phyloP scores from a whole-genome alignment of 345 rosid genomes.

The Salix suchowensis region DNA sequence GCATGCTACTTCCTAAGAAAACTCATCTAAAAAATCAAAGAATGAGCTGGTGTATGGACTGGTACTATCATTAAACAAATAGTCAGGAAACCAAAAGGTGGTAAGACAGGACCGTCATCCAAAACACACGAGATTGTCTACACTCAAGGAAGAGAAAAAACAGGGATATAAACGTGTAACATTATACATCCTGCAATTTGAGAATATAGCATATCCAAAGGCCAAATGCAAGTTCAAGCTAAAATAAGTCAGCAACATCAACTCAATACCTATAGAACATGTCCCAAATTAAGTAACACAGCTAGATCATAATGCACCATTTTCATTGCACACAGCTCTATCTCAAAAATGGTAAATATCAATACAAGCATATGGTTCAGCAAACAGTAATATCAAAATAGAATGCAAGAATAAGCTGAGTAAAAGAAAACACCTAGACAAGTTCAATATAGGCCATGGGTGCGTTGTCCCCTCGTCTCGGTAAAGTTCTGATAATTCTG shows the following conservation, averaged over 20 bases:
- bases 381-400: not conserved
- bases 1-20: too few relatives aligned
- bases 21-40: too few relatives aligned
- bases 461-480: slow-evolving; percentile 95
- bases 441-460: slow-evolving; percentile 97
- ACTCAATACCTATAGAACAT: not conserved
- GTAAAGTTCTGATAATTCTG: slow-evolving; percentile 83
- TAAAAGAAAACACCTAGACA: slow-evolving; percentile 40
- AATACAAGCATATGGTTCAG: not conserved
- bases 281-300: not conserved
- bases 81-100: not conserved
- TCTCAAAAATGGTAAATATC: not conserved
- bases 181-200: not conserved
- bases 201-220: not conserved
- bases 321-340: not conserved
- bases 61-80: not conserved
- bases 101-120: not conserved
- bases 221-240: not conserved
- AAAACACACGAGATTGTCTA: not conserved
- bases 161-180: not conserved
- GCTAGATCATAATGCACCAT: not conserved
- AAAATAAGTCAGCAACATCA: not conserved
- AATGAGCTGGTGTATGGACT: not conserved
- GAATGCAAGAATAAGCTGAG: not conserved
- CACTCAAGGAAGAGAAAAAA: not conserved